Evolutionary conservation across 495 filamentous ascomycete species (phyloP).

Genomic region (Podospora conica): DNA sequence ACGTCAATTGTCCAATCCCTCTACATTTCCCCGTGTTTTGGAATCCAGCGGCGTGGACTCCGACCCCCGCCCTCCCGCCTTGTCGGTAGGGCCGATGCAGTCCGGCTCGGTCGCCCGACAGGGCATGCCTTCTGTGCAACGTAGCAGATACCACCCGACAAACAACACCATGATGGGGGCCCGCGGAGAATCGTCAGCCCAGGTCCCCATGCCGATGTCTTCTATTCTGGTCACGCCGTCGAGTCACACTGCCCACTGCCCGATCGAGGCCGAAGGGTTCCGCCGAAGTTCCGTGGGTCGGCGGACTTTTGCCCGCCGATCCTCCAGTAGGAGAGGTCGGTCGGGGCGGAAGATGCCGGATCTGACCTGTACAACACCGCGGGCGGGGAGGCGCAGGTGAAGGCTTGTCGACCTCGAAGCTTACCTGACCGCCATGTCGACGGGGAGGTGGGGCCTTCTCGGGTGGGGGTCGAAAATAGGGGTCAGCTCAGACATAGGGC

Average conservation of each 20-base stretch:
- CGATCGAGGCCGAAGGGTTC: neutral
- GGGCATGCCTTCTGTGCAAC: neutral
- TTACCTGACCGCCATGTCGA: neutral
- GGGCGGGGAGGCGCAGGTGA: neutral
- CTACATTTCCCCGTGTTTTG: neutral
- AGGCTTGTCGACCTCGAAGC: neutral
- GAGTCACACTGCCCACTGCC: neutral
- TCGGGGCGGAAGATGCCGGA: neutral
- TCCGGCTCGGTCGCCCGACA: neutral
- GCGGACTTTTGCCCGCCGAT: too few species aligned
- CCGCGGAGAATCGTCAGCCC: neutral
- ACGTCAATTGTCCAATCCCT: neutral
- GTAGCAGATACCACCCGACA: neutral
- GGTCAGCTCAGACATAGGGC: neutral
- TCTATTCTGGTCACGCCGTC: neutral
- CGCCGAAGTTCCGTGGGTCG: neutral
- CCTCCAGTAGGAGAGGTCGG: neutral
- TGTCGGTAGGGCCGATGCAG: neutral
- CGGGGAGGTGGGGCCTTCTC: neutral
- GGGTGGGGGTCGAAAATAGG: neutral
- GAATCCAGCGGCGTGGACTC: neutral
- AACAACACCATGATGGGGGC: neutral
- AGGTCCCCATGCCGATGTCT: neutral
- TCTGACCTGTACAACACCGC: neutral
- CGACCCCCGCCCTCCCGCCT: neutral